phyloP scores from a whole-genome alignment of 768 basidiomycete genomes.

The Porphyrellus cyaneotinctus region DNA sequence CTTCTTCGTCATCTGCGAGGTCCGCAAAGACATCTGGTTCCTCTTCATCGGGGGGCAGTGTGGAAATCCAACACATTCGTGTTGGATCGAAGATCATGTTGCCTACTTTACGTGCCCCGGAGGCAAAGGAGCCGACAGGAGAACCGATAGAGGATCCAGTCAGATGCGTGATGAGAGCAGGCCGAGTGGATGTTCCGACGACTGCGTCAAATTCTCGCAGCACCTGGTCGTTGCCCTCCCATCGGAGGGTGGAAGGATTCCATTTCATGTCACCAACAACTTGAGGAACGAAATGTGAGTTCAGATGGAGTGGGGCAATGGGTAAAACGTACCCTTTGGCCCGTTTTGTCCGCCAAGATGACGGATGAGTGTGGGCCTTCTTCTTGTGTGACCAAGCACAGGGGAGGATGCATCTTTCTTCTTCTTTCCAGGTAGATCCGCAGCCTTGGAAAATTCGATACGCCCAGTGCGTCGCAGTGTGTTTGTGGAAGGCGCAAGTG shows the following conservation, averaged over 20 bases:
- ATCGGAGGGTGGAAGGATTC: slow-evolving; percentile 85
- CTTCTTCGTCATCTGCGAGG: slow-evolving; percentile 86
- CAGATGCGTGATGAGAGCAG: slow-evolving; percentile 92
- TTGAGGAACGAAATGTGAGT: slow-evolving; percentile 32
- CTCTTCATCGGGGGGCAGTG: slow-evolving; percentile 79
- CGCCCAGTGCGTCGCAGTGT: slow-evolving; percentile 54
- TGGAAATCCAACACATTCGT: slow-evolving; percentile 94
- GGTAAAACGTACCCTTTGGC: slow-evolving; percentile 61
- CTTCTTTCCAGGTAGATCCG: slow-evolving; percentile 45
- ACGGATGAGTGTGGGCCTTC: slow-evolving; percentile 86
- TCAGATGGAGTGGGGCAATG: slow-evolving; percentile 1
- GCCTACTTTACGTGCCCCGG: slow-evolving; percentile 86
- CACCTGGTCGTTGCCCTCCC: slow-evolving; percentile 96
- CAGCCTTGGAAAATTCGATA: slow-evolving; percentile 49
- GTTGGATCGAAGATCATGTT: slow-evolving; percentile 97
- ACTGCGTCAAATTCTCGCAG: slow-evolving; percentile 86
- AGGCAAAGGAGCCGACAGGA: slow-evolving; percentile 66
- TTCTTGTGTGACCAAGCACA: slow-evolving; percentile 43
- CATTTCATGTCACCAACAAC: slow-evolving; percentile 97
- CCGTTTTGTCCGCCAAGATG: slow-evolving; percentile 65
- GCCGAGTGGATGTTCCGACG: slow-evolving; percentile 79
- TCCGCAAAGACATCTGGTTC: slow-evolving; percentile 96
- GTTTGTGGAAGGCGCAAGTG: slow-evolving; percentile 45
- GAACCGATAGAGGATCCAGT: slow-evolving; percentile 85
- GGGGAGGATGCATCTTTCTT: slow-evolving; percentile 50